A percentile compares a stretch with the other conserved stretches of the same genome.
phyloP scores from a whole-genome alignment of 2,329 filamentous ascomycete genomes.

The Ophiostoma quercus region DNA sequence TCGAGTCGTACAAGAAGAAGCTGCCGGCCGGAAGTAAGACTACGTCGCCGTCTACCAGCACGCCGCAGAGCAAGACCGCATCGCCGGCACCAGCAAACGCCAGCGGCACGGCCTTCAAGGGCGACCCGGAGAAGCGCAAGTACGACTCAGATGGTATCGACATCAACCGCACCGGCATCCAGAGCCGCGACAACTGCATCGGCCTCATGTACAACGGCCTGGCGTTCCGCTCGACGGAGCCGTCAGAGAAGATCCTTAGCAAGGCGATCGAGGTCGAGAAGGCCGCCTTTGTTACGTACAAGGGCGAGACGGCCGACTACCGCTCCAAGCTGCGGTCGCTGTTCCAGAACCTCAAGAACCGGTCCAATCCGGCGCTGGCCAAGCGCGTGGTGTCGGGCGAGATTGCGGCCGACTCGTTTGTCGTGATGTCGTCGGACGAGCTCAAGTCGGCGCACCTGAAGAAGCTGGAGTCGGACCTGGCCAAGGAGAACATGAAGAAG shows the following conservation, averaged over 20 bases:
- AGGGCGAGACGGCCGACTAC: conserved; percentile 70
- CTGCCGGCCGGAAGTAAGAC: conserved; percentile 10
- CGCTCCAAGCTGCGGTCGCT: conserved; percentile 84
- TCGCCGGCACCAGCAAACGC: conserved; percentile 43
- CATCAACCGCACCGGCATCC: conserved; percentile 66
- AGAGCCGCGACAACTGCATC: conserved; percentile 75
- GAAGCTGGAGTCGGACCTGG: conserved; percentile 67
- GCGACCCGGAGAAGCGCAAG: conserved; percentile 71
- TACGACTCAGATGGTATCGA: conserved; percentile 78
- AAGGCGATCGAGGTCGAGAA: conserved; percentile 76
- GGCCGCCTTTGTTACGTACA: conserved; percentile 65
- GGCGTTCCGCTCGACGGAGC: conserved; percentile 63
- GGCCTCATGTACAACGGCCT: conserved; percentile 92
- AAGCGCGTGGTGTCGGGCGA: conserved; percentile 68
- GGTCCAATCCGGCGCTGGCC: conserved; percentile 74
- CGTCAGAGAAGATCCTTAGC: conserved; percentile 65
- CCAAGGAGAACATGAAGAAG: conserved; percentile 94
- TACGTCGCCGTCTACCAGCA: conserved; percentile 39
- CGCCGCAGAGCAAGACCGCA: conserved; percentile 32
- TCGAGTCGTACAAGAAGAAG: conserved; percentile 58
- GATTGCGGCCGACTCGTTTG: conserved; percentile 67
- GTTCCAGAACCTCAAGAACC: conserved; percentile 92
- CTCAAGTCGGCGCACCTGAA: conserved; percentile 81
- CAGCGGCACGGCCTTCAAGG: conserved; percentile 56
- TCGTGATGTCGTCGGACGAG: conserved; percentile 83